A percentile compares a stretch with the other conserved stretches of the same genome.
Conservation (phyloP, 2,329 filamentous ascomycete genomes). For the Sodiomyces alkalinus region DNA sequence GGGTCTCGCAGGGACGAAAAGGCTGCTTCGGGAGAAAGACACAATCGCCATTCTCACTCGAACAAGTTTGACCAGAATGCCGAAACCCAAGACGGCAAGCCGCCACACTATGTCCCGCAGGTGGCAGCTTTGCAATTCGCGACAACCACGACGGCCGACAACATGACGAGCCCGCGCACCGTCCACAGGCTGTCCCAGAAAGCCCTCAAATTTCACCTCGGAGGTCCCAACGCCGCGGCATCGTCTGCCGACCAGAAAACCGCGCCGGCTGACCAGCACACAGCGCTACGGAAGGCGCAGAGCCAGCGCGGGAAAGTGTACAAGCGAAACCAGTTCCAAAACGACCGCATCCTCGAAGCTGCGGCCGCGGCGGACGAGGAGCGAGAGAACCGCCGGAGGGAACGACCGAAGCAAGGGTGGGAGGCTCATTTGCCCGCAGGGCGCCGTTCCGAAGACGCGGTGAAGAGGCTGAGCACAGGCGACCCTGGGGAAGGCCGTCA, state of each 20-base stretch:
- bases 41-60: too few relatives aligned
- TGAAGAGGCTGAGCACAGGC: conserved; percentile 22
- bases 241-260: conserved; percentile 12
- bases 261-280: conserved; percentile 18
- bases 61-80: too few relatives aligned
- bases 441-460: conserved; percentile 5
- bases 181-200: conserved; percentile 27
- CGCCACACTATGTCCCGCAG: conserved; percentile 29
- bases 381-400: too few relatives aligned
- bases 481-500: conserved; percentile 12
- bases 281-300: conserved; percentile 21
- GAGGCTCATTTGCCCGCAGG: too few relatives aligned
- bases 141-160: conserved; percentile 32
- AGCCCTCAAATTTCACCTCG: conserved; percentile 23
- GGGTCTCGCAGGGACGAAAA: too few relatives aligned
- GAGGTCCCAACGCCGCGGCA: background rate
- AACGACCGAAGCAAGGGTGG: too few relatives aligned
- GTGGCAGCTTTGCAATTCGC: conserved; percentile 40
- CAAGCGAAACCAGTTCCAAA: conserved; percentile 29
- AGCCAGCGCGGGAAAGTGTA: conserved; percentile 21
- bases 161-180: conserved; percentile 17
- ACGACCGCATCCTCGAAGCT: conserved; percentile 19
- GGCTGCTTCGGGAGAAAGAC: too few relatives aligned
- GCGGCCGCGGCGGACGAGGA: conserved; percentile 18
- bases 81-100: background rate